Percentiles rank a stretch among this genome's conserved stretches.
Conservation (phyloP, 2,329 filamentous ascomycete species). For the Stagonosporopsis cucurbitacearum region DNA sequence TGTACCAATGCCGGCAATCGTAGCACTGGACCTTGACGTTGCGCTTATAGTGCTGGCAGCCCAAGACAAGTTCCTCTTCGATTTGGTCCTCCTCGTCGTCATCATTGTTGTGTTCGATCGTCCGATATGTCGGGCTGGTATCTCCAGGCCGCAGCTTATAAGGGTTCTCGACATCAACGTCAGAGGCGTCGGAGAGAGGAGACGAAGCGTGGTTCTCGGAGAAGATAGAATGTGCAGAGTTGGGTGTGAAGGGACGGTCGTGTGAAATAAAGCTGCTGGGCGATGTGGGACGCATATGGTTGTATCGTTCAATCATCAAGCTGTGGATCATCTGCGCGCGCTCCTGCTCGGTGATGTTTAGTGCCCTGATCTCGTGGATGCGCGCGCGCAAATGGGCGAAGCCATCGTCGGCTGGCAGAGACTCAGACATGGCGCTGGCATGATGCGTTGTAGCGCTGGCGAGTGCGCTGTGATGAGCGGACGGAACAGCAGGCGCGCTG, state of each 20-base stretch:
- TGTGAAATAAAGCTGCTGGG: constrained; percentile 49
- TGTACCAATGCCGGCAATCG: constrained; percentile 89
- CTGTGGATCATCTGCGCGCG: constrained; percentile 58
- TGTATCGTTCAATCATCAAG: constrained; percentile 58
- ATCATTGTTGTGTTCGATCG: constrained; percentile 18
- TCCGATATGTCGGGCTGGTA: constrained; percentile 41
- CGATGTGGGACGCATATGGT: constrained; percentile 45
- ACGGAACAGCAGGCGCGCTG: constrained; percentile 29
- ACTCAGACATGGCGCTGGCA: constrained; percentile 41
- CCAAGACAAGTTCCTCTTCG: constrained; percentile 61
- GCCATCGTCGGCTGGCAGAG: constrained; percentile 58
- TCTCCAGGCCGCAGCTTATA: constrained; percentile 46
- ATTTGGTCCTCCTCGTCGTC: constrained; percentile 60
- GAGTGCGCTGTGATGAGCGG: constrained; percentile 20
- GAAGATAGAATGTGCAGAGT: constrained; percentile 43
- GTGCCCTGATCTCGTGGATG: constrained; percentile 56
- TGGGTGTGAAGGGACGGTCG: constrained; percentile 49
- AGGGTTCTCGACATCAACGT: constrained; percentile 43
- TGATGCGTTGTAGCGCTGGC: constrained; percentile 25
- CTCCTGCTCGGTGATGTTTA: constrained; percentile 55
- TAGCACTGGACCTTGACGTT: constrained; percentile 97
- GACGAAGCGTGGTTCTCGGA: constrained; percentile 45
- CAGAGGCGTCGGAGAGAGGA: constrained; percentile 43
- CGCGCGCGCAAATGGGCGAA: constrained; percentile 56
- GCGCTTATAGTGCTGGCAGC: constrained; percentile 90